Evolutionary conservation across 768 basidiomycete species (phyloP).

Genomic region (Amanita rubescens): DNA sequence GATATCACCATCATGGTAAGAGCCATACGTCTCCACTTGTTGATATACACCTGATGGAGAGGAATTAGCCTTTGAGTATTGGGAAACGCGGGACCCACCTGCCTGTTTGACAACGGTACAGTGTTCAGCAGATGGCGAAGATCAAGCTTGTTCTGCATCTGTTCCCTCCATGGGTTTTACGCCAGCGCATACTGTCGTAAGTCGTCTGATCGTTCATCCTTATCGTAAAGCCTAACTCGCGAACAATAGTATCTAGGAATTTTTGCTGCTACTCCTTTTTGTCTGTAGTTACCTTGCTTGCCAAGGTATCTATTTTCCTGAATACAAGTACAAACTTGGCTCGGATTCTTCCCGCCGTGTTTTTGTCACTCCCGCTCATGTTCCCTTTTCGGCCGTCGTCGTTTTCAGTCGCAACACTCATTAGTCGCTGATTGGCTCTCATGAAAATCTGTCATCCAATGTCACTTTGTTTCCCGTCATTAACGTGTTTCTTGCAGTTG

Average conservation of each 20-base stretch:
- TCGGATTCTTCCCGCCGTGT: too few relatives aligned
- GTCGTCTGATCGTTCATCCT: conserved; percentile 8
- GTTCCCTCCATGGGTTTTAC: conserved; percentile 39
- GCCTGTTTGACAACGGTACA: conserved; percentile 32
- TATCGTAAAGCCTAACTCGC: neutral
- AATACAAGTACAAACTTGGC: too few relatives aligned
- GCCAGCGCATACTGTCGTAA: conserved; percentile 38
- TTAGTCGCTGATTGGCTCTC: too few relatives aligned
- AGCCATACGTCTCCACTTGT: neutral
- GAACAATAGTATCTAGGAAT: conserved; percentile 33
- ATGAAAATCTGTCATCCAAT: too few relatives aligned
- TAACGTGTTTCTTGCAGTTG: too few relatives aligned
- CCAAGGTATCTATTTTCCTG: too few relatives aligned
- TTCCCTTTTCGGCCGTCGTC: too few relatives aligned
- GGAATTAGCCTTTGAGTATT: conserved; percentile 40
- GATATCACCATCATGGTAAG: conserved; percentile 48
- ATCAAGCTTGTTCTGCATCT: conserved; percentile 39
- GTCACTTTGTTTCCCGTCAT: too few relatives aligned
- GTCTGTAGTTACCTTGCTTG: conserved; percentile 11
- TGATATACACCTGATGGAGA: too few relatives aligned
- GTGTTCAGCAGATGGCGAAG: conserved; percentile 41
- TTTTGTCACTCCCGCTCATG: too few relatives aligned
- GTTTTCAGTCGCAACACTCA: too few relatives aligned
- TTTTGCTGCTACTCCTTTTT: conserved; percentile 30
- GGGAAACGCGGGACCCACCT: conserved; percentile 37